Percentiles rank a stretch among this genome's conserved stretches.
Conservation (phyloP, 192 early-diverging fungal genomes). For the Coemansia interrupta region DNA sequence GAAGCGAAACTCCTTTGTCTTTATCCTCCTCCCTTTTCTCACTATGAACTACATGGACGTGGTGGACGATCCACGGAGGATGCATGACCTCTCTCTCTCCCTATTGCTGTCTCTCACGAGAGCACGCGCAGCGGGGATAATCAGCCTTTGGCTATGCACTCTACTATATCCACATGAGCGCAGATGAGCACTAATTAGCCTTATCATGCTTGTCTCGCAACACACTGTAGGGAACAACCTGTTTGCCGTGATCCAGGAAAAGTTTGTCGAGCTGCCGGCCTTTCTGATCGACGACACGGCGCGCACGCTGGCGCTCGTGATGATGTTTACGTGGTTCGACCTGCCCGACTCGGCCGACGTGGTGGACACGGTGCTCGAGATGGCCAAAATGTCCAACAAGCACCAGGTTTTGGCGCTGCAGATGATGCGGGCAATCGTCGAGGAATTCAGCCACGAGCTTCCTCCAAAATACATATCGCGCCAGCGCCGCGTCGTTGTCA, state of each 20-base stretch:
- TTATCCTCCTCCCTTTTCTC: background rate
- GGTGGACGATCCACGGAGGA: slow-evolving; percentile 7
- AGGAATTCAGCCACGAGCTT: slow-evolving; percentile 68
- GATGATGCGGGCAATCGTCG: slow-evolving; percentile 63
- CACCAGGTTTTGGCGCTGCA: slow-evolving; percentile 65
- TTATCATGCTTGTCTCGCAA: background rate
- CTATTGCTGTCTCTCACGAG: background rate
- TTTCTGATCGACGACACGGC: slow-evolving; percentile 47
- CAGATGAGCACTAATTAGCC: background rate
- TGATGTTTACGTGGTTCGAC: slow-evolving; percentile 55
- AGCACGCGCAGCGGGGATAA: background rate
- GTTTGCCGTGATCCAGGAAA: slow-evolving; percentile 32
- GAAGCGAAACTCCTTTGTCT: background rate
- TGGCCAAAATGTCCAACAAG: slow-evolving; percentile 21
- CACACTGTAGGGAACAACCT: slow-evolving; percentile 29
- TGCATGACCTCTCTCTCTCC: slow-evolving; percentile 2
- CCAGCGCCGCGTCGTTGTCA: slow-evolving; percentile 64
- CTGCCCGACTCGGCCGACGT: slow-evolving; percentile 33
- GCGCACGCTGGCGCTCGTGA: slow-evolving; percentile 49
- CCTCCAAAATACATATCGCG: slow-evolving; percentile 60
- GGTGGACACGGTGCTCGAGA: slow-evolving; percentile 38
- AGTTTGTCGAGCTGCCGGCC: slow-evolving; percentile 28
- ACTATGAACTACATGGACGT: background rate
- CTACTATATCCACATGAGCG: too few relatives aligned
- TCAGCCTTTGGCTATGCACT: background rate